Base-by-base conservation (phyloP, 2,329 filamentous ascomycete species). In the Purpureocillium takamizusanense region DNA sequence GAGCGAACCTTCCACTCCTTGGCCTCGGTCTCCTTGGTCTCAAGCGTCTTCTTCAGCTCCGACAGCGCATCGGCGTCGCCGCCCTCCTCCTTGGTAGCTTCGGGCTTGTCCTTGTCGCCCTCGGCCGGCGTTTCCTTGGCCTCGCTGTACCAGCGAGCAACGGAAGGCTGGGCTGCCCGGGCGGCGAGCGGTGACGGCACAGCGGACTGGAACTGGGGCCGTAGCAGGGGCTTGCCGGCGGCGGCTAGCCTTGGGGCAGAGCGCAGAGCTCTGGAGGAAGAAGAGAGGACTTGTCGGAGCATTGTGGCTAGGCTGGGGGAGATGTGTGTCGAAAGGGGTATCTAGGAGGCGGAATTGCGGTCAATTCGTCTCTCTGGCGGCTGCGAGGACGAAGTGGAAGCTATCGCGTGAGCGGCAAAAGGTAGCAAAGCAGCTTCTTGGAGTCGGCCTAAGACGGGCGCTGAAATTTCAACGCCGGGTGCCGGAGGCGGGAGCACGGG, bases 1-100 rank as follows among this genome's bases (percentile, higher is more conserved):
- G 34, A 7, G 29, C 71, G 34, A 52, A 95, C 90, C 81, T 95
- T 97, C 64, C 94, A 75, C 35, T 95, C 88, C 45, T 84, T 59
- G 36, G 60, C 66, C 52, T 74, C 70, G 47, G 65, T 63, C 25
- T 72, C 65, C 59, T 74, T 74, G 11, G 28, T 55, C 54, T 74
- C 70, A 34, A 74, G 56, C 43, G 66, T 59, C 54, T 72, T 73
- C 61, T 70, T 72, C 39, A 74, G 54, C 42, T 65, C 60, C 4
- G 61, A 54, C 31, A 69, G 53, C 31, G 61, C 56, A 40, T 65
- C 63, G 9, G 54, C 40, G 28, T 58, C 56, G 42, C 42, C 50
- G 30, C 40, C 44, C 7, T 42, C 49, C 14, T 54, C 49, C 42
- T 59, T 49, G 15, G n/a, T n/a, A n/a, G 46, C 49, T 41, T 60